Conservation (phyloP, 1,284 basidiomycete genomes). For the Malassezia nana region DNA sequence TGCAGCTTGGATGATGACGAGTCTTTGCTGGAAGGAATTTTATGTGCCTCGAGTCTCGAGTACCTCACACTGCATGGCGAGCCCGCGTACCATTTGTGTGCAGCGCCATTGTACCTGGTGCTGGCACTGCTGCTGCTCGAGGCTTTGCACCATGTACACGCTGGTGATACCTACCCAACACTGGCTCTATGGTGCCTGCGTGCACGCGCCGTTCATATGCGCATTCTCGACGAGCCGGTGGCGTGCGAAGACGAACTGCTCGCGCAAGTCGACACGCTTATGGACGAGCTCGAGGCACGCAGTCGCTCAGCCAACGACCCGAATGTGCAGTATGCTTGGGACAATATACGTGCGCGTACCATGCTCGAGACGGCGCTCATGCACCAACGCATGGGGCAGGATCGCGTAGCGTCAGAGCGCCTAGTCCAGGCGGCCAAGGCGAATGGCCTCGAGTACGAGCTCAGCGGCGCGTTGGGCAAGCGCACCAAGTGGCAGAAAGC, state of each 20-base stretch:
- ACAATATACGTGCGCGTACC: constrained; percentile 61
- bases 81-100: constrained; percentile 85
- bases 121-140: constrained; percentile 65
- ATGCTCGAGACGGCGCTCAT: constrained; percentile 71
- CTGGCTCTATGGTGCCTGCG: constrained; percentile 65
- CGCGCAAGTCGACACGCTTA: constrained; percentile 54
- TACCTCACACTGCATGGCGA: constrained; percentile 78
- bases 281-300: constrained; percentile 44
- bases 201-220: constrained; percentile 63
- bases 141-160: constrained; percentile 34
- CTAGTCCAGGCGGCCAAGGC: constrained; percentile 70
- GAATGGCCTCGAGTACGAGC: constrained; percentile 73
- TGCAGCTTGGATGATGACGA: constrained; percentile 52
- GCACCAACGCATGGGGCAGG: constrained; percentile 63
- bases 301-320: constrained; percentile 38
- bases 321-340: constrained; percentile 39
- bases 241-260: constrained; percentile 55
- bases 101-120: constrained; percentile 62
- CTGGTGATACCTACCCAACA: constrained; percentile 14
- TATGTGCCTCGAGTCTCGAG: constrained; percentile 61
- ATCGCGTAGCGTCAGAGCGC: constrained; percentile 65
- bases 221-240: constrained; percentile 75
- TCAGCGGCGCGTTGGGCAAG: constrained; percentile 86
- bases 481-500: constrained; percentile 85
- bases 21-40: constrained; percentile 19